phyloP scores from a whole-genome alignment of 2,329 filamentous ascomycete genomes.

The Penicillium thymicola region DNA sequence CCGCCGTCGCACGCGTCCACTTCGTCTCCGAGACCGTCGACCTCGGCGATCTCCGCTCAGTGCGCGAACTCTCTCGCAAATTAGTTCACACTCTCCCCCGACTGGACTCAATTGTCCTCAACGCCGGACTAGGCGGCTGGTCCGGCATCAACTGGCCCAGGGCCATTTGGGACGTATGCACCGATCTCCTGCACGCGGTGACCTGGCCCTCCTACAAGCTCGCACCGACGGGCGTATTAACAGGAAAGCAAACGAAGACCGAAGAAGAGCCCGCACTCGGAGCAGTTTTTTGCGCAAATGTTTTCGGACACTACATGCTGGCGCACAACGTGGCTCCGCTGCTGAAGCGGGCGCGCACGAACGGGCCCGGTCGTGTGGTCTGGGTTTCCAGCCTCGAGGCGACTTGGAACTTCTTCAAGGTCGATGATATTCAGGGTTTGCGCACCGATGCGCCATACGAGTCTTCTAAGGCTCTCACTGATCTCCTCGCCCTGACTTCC shows the following conservation, averaged over 20 bases:
- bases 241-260: conserved; percentile 49
- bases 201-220: conserved; percentile 79
- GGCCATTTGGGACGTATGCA: conserved; percentile 57
- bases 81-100: conserved; percentile 57
- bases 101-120: conserved; percentile 76
- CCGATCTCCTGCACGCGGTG: conserved; percentile 62
- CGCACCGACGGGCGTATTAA: conserved; percentile 53
- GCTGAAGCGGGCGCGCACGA: conserved; percentile 51
- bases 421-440: conserved; percentile 74
- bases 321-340: conserved; percentile 75
- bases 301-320: conserved; percentile 93
- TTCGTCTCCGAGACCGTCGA: conserved; percentile 59
- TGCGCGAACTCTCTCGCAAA: conserved; percentile 52
- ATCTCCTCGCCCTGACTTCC: conserved; percentile 73
- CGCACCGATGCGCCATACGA: conserved; percentile 68
- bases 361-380: conserved; percentile 64
- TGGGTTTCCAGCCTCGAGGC: conserved; percentile 87
- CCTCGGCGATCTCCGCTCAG: conserved; percentile 53
- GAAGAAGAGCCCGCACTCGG: conserved; percentile 62
- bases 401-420: conserved; percentile 53
- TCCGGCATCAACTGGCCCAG: conserved; percentile 67
- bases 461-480: conserved; percentile 80
- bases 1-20: conserved; percentile 44
- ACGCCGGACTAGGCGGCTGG: conserved; percentile 88
- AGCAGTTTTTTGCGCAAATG: conserved; percentile 82